Evolutionary conservation across 2,329 filamentous ascomycete genomes (phyloP), one percentile per base, ranked within the genome.

Genomic region (Aulographum hederae): DNA sequence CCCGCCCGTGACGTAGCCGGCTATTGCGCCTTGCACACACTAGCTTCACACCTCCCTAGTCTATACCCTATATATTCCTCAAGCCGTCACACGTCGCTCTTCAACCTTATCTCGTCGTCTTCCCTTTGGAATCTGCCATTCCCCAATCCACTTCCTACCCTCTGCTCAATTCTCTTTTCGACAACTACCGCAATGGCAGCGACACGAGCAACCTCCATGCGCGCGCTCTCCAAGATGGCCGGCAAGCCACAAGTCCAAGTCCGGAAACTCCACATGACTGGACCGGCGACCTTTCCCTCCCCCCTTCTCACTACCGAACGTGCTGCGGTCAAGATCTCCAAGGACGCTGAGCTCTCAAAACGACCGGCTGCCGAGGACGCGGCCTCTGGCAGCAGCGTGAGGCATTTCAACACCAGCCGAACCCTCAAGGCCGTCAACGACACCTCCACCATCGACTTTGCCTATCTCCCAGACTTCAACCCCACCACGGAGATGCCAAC

Each of bases 351-450:
- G 19, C 5, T 13, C 12, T 6, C 28, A 6, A 18, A 31, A 16
- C 14, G 65, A 61, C 57, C 68, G 23, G 55, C 61, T 34, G 63
- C 63, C 42, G 58, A 67, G 46, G 63, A 68, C 38, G 46, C 62
- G 41, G 6, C 18, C 6, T 13, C 33, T 18, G 23, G 10, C 6
- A 26, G 18, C 35, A 16, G 8, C 5, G 28, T 18, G 14, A 63
- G 68, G 34, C 59, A 65, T 45, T 73, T 75, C 61, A 74, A 74
- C 54, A 72, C 69, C 37, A 68, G 62, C 38, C 65, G 65, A 37
- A 50, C 59, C 37, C 52, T 61, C 32, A 71, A 72, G 46, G 52
- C 65, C 18, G 57, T 65, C 38, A 60, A 64, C 33, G 69, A 74
- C 52, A 54, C 51, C 36, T 71, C 67, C 26, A 69, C 69, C 26